A percentile compares a stretch with the other conserved stretches of the same genome.
These are phyloP conservation scores for Arachis hypogaea DNA, from an alignment of 306 rosid species.

Conservation along the genomic window DNA sequence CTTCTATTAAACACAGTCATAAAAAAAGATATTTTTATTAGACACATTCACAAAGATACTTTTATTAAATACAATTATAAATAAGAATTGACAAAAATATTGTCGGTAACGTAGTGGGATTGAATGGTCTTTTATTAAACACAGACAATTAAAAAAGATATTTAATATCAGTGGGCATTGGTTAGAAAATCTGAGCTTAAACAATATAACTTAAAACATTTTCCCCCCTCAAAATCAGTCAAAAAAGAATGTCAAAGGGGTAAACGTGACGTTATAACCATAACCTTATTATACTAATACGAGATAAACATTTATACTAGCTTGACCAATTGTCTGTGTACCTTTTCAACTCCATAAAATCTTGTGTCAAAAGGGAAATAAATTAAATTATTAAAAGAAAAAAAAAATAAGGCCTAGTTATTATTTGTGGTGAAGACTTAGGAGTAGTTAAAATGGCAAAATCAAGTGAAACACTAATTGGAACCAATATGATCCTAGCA, in stretches of 20 bases:
- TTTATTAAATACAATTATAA: too few species aligned
- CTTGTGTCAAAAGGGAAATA: neutral
- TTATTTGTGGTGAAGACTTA: neutral
- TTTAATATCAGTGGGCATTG: neutral
- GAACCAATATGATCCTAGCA: conserved; percentile 27
- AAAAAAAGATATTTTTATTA: too few species aligned
- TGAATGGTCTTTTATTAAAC: too few species aligned
- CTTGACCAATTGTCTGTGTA: conserved; percentile 26
- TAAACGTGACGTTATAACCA: neutral
- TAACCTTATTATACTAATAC: neutral
- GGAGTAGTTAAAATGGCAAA: conserved; percentile 38
- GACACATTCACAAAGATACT: too few species aligned
- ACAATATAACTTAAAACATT: neutral
- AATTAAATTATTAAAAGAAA: too few species aligned
- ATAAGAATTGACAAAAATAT: too few species aligned
- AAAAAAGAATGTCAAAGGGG: conserved; percentile 29
- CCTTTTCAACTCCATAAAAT: conserved; percentile 14
- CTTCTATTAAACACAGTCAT: too few species aligned
- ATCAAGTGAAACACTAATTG: conserved; percentile 34
- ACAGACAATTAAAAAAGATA: too few species aligned
- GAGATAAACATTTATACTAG: neutral
- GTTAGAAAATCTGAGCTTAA: neutral
- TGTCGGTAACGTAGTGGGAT: too few species aligned
- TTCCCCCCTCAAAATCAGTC: conserved; percentile 13
- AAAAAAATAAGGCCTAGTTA: conserved; percentile 23